Percentiles rank a stretch among this genome's conserved stretches.
These are phyloP conservation scores for Plasmopara viticola DNA, from an alignment of 352 stramenopile genomes.

Conservation along the genomic window DNA sequence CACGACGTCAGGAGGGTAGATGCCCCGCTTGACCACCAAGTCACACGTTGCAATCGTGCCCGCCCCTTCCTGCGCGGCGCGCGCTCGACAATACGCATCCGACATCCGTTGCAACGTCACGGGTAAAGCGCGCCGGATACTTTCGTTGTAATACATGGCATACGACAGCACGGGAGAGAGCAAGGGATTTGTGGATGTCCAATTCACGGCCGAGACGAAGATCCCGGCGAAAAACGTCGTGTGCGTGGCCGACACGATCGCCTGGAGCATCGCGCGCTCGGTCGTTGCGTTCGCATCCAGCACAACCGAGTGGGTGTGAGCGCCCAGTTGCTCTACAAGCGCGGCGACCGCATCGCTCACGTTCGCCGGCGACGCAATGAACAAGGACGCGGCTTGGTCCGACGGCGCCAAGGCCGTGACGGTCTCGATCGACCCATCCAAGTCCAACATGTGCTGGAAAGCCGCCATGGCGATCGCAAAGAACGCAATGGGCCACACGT, in stretches of 20 bases:
- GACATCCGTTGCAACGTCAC: constrained; percentile 57
- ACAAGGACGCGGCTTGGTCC: constrained; percentile 35
- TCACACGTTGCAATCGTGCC: constrained; percentile 29
- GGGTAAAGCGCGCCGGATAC: constrained; percentile 46
- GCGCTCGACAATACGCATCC: constrained; percentile 46
- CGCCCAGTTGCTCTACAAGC: constrained; percentile 28
- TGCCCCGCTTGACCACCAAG: constrained; percentile 42
- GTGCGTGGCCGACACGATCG: constrained; percentile 29
- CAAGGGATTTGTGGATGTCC: constrained; percentile 11
- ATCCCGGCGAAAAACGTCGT: constrained; percentile 56
- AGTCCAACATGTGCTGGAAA: constrained; percentile 30
- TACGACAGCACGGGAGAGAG: constrained; percentile 25
- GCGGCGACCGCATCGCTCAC: constrained; percentile 20
- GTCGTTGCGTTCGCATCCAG: constrained; percentile 26
- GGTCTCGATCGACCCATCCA: constrained; percentile 33
- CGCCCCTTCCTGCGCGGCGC: constrained; percentile 15
- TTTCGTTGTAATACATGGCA: constrained; percentile 66
- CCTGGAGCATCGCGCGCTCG: constrained; percentile 34
- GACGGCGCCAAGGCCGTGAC: constrained; percentile 41
- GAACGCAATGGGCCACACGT: constrained; percentile 58
- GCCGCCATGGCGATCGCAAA: constrained; percentile 52
- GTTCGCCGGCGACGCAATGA: constrained; percentile 29
- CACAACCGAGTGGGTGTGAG: constrained; percentile 18
- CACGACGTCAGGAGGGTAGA: constrained; percentile 31
- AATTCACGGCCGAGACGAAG: constrained; percentile 40